Base-by-base conservation (phyloP, 192 early-diverging fungal genomes). In the Dispira parvispora region DNA sequence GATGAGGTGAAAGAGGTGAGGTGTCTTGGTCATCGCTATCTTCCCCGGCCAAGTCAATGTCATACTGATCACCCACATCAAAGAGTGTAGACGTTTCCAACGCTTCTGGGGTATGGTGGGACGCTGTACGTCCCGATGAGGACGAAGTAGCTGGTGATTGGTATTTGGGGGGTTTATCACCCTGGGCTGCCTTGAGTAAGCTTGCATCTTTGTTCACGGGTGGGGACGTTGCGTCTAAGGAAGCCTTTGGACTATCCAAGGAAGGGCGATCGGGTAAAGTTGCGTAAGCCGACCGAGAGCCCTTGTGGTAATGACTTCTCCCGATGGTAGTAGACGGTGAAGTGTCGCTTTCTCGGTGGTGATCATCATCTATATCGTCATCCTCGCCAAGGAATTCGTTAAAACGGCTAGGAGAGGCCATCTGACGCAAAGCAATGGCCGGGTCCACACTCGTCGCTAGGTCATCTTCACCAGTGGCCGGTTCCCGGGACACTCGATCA, bases 401-500 rank as follows among this genome's bases (percentile, higher is more conserved):
- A 21, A 60, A 60, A 42, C 42, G 11, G 42, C 18, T 27, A 18
- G 57, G 57, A 14, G 57, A 60, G 26, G 32, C 27, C 13, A 60
- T 43, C 38, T 60, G 32, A 14, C 57, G 57, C 21, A 60, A 43
- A 0, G 21, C 57, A 21, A 60, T 60, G 57, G 57, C 57, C 11
- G 57, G 57, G 42, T 60, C 57, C 32, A 42, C 1, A 18, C 18
- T 18, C 9, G 4, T 8, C 21, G 47, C 47, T 50, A 23, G 4
- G 47, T 16, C 9, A 23, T 16, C 4, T 4, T 50, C 47, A 50
- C 16, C 16, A 23, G 18, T 23, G 47, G 47, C 4, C 21, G 47
- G 21, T 23, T 4, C 18, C 8, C 47, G 47, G 21, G 47, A 20
- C 18, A 4, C 4, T 4, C 47, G 47, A 20, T 8, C 18, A 23